phyloP scores from a whole-genome alignment of 1,284 basidiomycete genomes.

The Porogramme epimiltina region DNA sequence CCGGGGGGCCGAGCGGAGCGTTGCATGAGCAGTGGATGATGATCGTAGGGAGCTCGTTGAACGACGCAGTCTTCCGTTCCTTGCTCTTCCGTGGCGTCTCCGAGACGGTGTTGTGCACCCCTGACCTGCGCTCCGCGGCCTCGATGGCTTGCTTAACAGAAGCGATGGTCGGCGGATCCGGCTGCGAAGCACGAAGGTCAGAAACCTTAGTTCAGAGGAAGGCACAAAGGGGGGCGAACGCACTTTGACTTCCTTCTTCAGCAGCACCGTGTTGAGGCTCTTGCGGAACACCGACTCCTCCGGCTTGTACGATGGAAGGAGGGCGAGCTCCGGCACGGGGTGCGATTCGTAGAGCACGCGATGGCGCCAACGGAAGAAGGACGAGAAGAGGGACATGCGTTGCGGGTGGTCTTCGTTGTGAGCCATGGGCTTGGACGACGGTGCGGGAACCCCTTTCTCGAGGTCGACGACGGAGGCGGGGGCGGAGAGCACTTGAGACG shows the following conservation, averaged over 20 bases:
- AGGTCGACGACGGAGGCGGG: background rate
- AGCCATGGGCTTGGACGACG: background rate
- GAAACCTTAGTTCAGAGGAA: background rate
- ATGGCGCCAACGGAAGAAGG: background rate
- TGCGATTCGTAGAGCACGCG: background rate
- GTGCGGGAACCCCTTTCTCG: too few species aligned
- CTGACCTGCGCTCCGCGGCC: background rate
- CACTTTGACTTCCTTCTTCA: background rate
- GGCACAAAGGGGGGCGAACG: background rate
- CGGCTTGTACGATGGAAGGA: background rate
- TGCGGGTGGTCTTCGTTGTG: too few species aligned
- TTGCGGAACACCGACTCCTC: background rate
- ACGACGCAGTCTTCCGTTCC: too few species aligned
- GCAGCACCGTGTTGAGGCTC: background rate
- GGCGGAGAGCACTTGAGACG: background rate
- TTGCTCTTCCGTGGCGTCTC: too few species aligned
- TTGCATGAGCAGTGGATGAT: too few species aligned
- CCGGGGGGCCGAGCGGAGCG: too few species aligned
- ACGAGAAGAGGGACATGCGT: background rate
- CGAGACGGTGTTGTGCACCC: background rate
- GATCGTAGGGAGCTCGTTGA: too few species aligned
- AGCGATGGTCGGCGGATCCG: constrained; percentile 2
- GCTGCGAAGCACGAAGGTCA: background rate
- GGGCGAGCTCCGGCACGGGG: constrained; percentile 1
- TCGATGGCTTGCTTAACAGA: background rate